phyloP scores from a whole-genome alignment of 345 rosid genomes.

The Eucalyptus guilfoylei region DNA sequence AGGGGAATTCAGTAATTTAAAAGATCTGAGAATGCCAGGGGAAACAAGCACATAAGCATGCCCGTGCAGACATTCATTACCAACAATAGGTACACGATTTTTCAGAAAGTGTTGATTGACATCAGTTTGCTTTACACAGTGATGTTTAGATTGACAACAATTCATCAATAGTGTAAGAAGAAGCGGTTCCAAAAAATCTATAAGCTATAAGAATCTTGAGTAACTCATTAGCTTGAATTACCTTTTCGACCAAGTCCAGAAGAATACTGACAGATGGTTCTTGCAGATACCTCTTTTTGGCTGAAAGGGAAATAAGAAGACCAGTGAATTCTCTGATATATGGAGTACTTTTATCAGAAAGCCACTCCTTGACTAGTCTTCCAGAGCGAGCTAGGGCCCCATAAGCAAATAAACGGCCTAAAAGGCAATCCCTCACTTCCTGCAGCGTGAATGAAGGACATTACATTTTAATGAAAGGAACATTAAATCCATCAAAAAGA shows the following conservation, averaged over 20 bases:
- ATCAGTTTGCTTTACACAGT: neutral
- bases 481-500: neutral
- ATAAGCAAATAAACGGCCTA: slow-evolving; percentile 83
- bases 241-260: slow-evolving; percentile 71
- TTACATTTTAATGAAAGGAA: neutral
- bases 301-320: slow-evolving; percentile 53
- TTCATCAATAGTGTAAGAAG: neutral
- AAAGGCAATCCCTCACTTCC: slow-evolving; percentile 86
- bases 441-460: slow-evolving; percentile 5
- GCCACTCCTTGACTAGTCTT: slow-evolving; percentile 53
- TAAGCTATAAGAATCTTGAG: neutral
- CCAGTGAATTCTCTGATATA: slow-evolving; percentile 51
- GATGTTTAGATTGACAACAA: neutral
- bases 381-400: slow-evolving; percentile 81
- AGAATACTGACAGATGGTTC: slow-evolving; percentile 77
- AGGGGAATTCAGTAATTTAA: neutral
- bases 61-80: neutral
- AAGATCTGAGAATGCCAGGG: neutral
- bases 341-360: slow-evolving; percentile 37
- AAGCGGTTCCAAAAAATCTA: neutral
- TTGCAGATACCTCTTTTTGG: slow-evolving; percentile 77
- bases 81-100: neutral
- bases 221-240: neutral
- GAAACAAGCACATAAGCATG: neutral
- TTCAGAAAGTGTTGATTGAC: neutral